These are phyloP conservation scores for Malus domestica DNA, from an alignment of 306 rosid species.

Conservation along the genomic window ASM211411v1 NC_041801.1:27795501-27796000, in stretches of 20 bases:
- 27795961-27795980: too few relatives aligned
- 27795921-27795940: too few relatives aligned
- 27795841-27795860: too few relatives aligned
- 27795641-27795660: neutral
- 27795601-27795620: neutral
- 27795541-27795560: neutral
- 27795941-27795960: too few relatives aligned
- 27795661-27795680: constrained; percentile 7
- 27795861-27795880: too few relatives aligned
- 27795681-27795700: neutral
- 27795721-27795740: neutral
- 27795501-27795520: neutral
- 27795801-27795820: too few relatives aligned
- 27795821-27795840: too few relatives aligned
- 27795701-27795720: neutral
- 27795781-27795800: neutral
- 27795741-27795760: neutral
- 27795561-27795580: neutral
- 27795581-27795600: neutral
- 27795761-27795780: constrained; percentile 45
- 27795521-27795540: neutral
- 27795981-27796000: too few relatives aligned
- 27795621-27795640: neutral
- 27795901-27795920: too few relatives aligned
- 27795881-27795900: too few relatives aligned